Evolutionary conservation across 306 rosid genomes (phyloP).

Genomic region (Cucumis cinereus): DNA sequence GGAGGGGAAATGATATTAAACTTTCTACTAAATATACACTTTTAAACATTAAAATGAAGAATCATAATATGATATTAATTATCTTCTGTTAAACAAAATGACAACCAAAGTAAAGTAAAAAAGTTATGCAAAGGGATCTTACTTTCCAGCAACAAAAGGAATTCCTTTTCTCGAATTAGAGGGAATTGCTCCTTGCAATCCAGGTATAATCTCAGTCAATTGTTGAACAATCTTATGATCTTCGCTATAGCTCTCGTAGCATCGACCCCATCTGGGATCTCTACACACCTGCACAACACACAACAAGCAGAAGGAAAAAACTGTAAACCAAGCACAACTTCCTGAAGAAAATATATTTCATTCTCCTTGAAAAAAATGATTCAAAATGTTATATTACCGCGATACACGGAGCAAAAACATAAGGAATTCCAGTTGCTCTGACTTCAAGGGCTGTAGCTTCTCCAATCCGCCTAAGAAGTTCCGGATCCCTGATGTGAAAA

Average conservation of each 20-base stretch:
- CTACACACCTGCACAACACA: slow-evolving; percentile 55
- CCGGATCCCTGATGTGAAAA: slow-evolving; percentile 51
- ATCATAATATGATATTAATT: background rate
- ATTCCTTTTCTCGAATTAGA: slow-evolving; percentile 45
- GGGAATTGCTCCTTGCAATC: slow-evolving; percentile 87
- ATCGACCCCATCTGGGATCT: slow-evolving; percentile 99
- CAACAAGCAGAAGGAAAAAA: background rate
- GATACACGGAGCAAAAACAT: slow-evolving; percentile 87
- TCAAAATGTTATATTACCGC: slow-evolving; percentile 45
- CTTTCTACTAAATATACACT: background rate
- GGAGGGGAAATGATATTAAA: background rate
- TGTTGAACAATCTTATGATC: slow-evolving; percentile 56
- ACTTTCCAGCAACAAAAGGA: slow-evolving; percentile 92
- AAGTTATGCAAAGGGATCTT: slow-evolving; percentile 20
- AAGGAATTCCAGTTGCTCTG: slow-evolving; percentile 93
- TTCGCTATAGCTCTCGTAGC: slow-evolving; percentile 97
- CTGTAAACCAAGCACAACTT: background rate
- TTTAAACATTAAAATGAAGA: background rate
- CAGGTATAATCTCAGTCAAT: slow-evolving; percentile 92
- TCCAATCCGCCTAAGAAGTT: slow-evolving; percentile 74
- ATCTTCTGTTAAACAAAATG: background rate
- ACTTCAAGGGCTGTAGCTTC: slow-evolving; percentile 98
- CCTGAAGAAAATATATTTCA: background rate
- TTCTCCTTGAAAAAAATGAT: background rate
- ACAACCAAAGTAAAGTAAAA: background rate